Evolutionary conservation across 1,139 yeast genomes (phyloP).

Genomic region (Geotrichum fermentans): DNA sequence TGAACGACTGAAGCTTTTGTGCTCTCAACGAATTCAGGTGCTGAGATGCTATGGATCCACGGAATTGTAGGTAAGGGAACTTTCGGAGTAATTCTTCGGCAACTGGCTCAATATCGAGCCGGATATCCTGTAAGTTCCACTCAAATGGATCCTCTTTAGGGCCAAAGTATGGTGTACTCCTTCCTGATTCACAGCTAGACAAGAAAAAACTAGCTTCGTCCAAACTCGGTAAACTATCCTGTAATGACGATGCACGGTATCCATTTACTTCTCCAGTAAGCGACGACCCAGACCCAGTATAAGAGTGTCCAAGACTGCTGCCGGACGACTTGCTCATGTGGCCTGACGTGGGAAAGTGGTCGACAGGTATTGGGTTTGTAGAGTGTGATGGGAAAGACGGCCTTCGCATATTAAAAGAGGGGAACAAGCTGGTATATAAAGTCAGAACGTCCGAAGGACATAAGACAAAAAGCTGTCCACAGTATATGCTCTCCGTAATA

Average conservation of each 20-base stretch:
- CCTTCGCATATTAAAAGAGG: slow-evolving; percentile 23
- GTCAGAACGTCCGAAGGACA: slow-evolving; percentile 34
- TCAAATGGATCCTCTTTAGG: slow-evolving; percentile 30
- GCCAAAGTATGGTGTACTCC: slow-evolving; percentile 21
- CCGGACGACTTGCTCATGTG: slow-evolving; percentile 15
- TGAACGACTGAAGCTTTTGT: slow-evolving; percentile 25
- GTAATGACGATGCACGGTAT: slow-evolving; percentile 6
- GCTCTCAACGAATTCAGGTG: slow-evolving; percentile 26
- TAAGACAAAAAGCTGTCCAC: slow-evolving; percentile 33
- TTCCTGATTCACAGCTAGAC: slow-evolving; percentile 14
- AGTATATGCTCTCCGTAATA: slow-evolving; percentile 2
- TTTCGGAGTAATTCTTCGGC: slow-evolving; percentile 31
- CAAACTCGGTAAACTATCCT: slow-evolving; percentile 24
- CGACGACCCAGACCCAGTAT: slow-evolving; percentile 12
- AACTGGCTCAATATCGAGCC: slow-evolving; percentile 36
- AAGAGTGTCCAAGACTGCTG: slow-evolving; percentile 11
- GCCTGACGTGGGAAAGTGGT: neutral
- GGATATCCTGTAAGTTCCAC: slow-evolving; percentile 37
- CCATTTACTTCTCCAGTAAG: slow-evolving; percentile 2
- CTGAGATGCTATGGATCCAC: slow-evolving; percentile 21
- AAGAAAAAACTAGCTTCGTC: slow-evolving; percentile 20
- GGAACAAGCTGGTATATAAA: slow-evolving; percentile 32
- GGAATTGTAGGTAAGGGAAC: slow-evolving; percentile 30
- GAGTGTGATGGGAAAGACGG: slow-evolving; percentile 5
- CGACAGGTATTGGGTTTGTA: slow-evolving; percentile 13